Evolutionary conservation across 2,329 filamentous ascomycete species (phyloP).

Genomic region (Penicillium fuscoglaucum): DNA sequence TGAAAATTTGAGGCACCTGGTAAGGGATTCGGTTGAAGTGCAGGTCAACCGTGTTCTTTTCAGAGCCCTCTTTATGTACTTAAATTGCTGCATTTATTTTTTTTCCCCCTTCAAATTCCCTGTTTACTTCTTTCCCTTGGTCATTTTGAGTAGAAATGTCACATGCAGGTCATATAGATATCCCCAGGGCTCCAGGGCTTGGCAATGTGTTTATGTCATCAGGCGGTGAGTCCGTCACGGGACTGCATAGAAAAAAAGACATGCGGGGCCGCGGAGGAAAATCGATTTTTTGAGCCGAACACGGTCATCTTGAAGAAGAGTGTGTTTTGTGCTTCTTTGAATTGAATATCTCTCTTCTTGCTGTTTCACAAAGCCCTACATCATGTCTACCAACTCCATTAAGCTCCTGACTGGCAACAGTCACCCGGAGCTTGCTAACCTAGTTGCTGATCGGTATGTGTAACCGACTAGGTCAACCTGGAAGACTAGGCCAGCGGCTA

Average conservation of each 20-base stretch:
- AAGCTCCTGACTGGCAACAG: constrained; percentile 75
- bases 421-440: constrained; percentile 69
- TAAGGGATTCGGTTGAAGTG: constrained; percentile 38
- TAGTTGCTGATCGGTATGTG: constrained; percentile 65
- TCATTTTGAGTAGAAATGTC: background rate
- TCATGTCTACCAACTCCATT: constrained; percentile 71
- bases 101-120: background rate
- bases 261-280: constrained; percentile 27
- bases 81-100: constrained; percentile 26
- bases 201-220: background rate
- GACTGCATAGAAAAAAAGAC: constrained; percentile 21
- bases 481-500: constrained; percentile 13
- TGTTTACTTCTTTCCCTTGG: background rate
- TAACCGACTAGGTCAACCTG: background rate
- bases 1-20: constrained; percentile 15
- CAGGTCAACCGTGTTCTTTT: constrained; percentile 37
- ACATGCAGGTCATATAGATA: background rate
- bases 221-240: constrained; percentile 28
- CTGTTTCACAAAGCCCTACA: background rate
- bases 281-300: constrained; percentile 24
- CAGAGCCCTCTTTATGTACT: constrained; percentile 19
- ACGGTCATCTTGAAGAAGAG: constrained; percentile 8
- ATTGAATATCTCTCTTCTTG: background rate
- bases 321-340: constrained; percentile 4
- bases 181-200: background rate